Evolutionary conservation across 768 basidiomycete species (phyloP).

Genomic region (Boletus sp.): DNA sequence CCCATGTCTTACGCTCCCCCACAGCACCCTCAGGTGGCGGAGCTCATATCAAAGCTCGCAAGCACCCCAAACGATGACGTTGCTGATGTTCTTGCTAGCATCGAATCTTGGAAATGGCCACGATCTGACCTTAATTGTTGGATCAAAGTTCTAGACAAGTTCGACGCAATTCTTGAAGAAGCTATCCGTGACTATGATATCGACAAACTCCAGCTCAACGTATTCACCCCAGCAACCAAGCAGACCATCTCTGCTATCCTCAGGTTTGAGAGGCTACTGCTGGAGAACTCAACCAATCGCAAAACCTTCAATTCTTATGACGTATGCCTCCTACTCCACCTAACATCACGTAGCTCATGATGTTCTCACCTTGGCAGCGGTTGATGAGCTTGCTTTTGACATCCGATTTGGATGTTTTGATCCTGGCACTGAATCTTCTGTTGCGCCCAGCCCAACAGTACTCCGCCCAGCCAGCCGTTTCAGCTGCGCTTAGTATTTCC

Average conservation of each 20-base stretch:
- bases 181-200: constrained; percentile 82
- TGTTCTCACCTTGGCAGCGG: constrained; percentile 50
- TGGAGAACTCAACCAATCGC: constrained; percentile 97
- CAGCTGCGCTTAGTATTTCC: constrained; percentile 77
- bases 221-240: constrained; percentile 75
- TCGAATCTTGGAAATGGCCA: constrained; percentile 90
- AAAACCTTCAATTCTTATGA: constrained; percentile 97
- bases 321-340: constrained; percentile 49
- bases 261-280: constrained; percentile 79
- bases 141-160: constrained; percentile 94
- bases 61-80: constrained; percentile 71
- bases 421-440: constrained; percentile 77
- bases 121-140: constrained; percentile 96
- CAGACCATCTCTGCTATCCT: constrained; percentile 76
- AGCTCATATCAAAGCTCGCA: constrained; percentile 70
- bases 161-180: constrained; percentile 84
- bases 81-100: constrained; percentile 57
- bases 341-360: background rate
- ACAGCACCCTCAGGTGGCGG: constrained; percentile 76
- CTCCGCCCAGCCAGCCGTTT: constrained; percentile 80
- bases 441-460: constrained; percentile 95
- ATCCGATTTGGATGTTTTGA: constrained; percentile 84
- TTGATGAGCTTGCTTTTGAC: constrained; percentile 85
- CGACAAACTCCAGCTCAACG: constrained; percentile 75
- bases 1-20: constrained; percentile 6